Base-by-base conservation (phyloP, 768 basidiomycete genomes). In the Jaapia argillacea region DNA sequence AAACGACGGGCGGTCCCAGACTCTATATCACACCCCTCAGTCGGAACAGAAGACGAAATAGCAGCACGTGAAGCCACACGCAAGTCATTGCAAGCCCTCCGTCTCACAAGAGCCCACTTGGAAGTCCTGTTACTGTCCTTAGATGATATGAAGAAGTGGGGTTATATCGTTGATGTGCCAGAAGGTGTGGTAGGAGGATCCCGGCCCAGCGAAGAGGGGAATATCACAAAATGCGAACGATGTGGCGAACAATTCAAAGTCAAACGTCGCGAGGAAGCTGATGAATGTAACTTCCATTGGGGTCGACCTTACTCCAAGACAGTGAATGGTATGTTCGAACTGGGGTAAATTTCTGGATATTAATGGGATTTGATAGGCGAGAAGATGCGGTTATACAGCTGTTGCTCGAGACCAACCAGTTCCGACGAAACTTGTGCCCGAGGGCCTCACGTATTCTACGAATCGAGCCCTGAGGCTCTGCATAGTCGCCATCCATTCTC, bases 371-470 rank as follows among this genome's bases (percentile, higher is more conserved):
- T 2, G 42, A 3, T 60, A 86, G 85, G 82, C 33, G 76, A 90
- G 57, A 79, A 72, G 52, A 64, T 75, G 36, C 74, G 85, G 24
- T 57, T 79, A 24, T 88, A 79, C 52, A 77, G 70, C n/a, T 96
- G 91, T 55, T 96, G 91, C 56, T 80, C 77, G n/a, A 66, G 67
- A 41, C 65, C 71, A 12, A 70, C 73, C 13, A 64, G 66, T 6
- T 71, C 80, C 21, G 67, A 70, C 26, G 74, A 74, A 45, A 87
- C 86, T 1, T 96, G 91, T 54, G 68, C 77, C 7, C 70, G 69
- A 40, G 90, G 92, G 1, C 78, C 79, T 3, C 96, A 99, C 58
- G 89, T 98, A 14, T 98, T 98, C 58, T 85, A 84, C 53, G 92
- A 97, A 59, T 70, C 70, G 0, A 70, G 77, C 21, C 61, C 75